phyloP scores from a whole-genome alignment of 768 basidiomycete genomes.

The Rhizopogon sp. region DNA sequence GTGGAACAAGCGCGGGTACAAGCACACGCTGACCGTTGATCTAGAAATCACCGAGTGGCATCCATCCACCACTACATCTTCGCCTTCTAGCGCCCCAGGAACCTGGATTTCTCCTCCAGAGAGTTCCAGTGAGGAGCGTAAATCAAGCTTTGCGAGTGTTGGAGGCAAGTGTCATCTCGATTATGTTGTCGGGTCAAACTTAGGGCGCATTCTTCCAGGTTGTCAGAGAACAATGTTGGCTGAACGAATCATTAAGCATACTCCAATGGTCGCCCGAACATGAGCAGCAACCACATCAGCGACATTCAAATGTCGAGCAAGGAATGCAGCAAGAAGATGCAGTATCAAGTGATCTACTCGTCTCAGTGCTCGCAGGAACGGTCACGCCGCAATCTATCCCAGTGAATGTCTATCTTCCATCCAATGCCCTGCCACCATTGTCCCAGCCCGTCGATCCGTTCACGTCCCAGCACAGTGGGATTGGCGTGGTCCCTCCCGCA shows the following conservation, averaged over 20 bases:
- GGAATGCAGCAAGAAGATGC: conserved; percentile 22
- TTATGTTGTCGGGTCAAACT: background rate
- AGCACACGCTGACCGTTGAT: conserved; percentile 1
- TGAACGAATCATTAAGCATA: conserved; percentile 64
- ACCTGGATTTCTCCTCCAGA: conserved; percentile 69
- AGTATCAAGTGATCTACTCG: conserved; percentile 51
- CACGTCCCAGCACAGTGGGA: conserved; percentile 12
- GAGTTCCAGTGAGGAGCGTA: conserved; percentile 65
- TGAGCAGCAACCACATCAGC: background rate
- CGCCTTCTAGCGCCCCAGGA: conserved; percentile 67
- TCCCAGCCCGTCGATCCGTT: conserved; percentile 5
- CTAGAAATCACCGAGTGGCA: conserved; percentile 60
- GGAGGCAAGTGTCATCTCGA: conserved; percentile 41
- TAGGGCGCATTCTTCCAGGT: conserved; percentile 36
- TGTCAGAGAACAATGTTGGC: conserved; percentile 80
- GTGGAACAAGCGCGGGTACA: conserved; percentile 18
- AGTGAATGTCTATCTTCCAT: conserved; percentile 63
- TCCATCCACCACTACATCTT: conserved; percentile 66
- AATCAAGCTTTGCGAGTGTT: conserved; percentile 73
- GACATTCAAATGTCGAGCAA: conserved; percentile 10
- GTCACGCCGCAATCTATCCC: conserved; percentile 41
- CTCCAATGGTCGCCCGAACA: conserved; percentile 59
- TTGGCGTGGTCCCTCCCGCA: conserved; percentile 20
- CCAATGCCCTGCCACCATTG: conserved; percentile 22
- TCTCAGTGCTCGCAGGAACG: conserved; percentile 61